Percentiles rank a stretch among this genome's conserved stretches.
These are phyloP conservation scores for Haemoproteus tartakovskyi DNA, from an alignment of 169 alveolate species.

Conservation along the genomic window DNA sequence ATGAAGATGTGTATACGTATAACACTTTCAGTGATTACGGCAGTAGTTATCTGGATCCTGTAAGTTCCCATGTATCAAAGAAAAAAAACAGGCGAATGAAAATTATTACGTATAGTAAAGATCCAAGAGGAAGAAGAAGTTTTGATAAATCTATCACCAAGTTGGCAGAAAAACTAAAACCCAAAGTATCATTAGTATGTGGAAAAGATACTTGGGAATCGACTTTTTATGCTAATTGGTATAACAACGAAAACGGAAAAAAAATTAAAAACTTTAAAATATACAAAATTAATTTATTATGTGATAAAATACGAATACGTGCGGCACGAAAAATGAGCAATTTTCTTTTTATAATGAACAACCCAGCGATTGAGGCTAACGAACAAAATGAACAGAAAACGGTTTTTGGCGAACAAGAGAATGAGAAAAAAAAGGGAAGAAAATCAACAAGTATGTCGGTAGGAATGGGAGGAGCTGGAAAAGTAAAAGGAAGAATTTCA, in stretches of 20 bases:
- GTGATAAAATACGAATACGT: constrained; percentile 72
- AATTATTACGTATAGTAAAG: constrained; percentile 57
- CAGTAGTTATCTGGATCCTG: background rate
- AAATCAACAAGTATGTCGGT: no score
- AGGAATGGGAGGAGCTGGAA: no score
- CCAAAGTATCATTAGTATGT: constrained; percentile 71
- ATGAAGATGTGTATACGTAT: constrained; percentile 30
- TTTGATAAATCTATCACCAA: constrained; percentile 69
- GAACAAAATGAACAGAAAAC: no score
- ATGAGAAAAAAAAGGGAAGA: no score
- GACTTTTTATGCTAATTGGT: constrained; percentile 76
- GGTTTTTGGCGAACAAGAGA: no score
- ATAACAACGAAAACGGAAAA: constrained; percentile 68
- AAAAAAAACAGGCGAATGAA: constrained; percentile 14
- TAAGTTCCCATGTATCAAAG: background rate
- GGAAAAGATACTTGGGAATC: constrained; percentile 81
- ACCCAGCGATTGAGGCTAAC: no score
- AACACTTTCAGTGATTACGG: constrained; percentile 21
- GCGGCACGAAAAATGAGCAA: constrained; percentile 68
- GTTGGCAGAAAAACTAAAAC: constrained; percentile 62
- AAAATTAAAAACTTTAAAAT: constrained; percentile 63
- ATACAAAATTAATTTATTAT: constrained; percentile 70
- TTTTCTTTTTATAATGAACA: constrained; percentile 7
- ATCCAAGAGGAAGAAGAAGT: constrained; percentile 67
- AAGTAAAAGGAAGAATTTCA: no score